phyloP scores from a whole-genome alignment of 768 basidiomycete genomes.

The Tylopilus subfusipes region DNA sequence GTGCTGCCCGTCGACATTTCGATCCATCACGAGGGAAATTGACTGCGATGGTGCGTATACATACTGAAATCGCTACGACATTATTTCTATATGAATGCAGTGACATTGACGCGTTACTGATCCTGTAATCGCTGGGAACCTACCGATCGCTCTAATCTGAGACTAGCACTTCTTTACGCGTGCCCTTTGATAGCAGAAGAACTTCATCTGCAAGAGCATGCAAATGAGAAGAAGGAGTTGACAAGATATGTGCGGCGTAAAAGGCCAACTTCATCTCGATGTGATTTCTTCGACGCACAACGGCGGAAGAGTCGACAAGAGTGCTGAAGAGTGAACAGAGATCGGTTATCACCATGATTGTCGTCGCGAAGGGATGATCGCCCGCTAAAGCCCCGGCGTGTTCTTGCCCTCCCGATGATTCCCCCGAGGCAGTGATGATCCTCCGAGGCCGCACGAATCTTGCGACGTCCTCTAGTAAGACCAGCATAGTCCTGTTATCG shows the following conservation, averaged over 20 bases:
- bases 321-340: constrained; percentile 19
- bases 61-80: not conserved
- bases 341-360: constrained; percentile 30
- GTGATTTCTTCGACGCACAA: constrained; percentile 26
- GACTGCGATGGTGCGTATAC: not conserved
- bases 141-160: not conserved
- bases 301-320: not conserved
- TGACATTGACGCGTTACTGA: not conserved
- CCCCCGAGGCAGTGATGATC: constrained; percentile 22
- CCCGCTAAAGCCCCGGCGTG: not conserved
- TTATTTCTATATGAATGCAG: not conserved
- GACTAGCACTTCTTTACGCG: constrained; percentile 21
- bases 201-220: constrained; percentile 43
- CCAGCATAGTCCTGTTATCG: constrained; percentile 41
- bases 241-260: constrained; percentile 61
- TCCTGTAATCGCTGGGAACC: not conserved
- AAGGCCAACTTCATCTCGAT: constrained; percentile 61
- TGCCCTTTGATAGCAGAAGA: constrained; percentile 22
- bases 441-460: constrained; percentile 47
- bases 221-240: constrained; percentile 44
- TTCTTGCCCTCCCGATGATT: not conserved
- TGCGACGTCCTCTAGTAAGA: constrained; percentile 56
- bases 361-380: constrained; percentile 13
- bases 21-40: not conserved
- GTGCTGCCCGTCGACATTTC: not conserved